Conservation (phyloP, 2,329 filamentous ascomycete species). For the Ramularia endophylla region DNA sequence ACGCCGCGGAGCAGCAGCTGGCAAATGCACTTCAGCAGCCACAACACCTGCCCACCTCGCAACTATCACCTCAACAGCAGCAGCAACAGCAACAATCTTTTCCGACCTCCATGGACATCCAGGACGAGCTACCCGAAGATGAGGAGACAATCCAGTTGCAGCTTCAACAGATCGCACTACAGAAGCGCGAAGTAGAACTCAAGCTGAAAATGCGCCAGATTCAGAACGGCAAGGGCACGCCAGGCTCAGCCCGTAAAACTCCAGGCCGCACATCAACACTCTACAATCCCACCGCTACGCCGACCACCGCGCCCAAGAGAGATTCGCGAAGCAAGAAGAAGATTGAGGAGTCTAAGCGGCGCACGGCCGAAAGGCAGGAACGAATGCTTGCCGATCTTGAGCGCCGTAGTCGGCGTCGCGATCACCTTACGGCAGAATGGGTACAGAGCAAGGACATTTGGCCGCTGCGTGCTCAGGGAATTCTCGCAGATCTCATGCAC, state of each 20-base stretch:
- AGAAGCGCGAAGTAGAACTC: conserved; percentile 33
- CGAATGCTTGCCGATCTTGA: conserved; percentile 33
- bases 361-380: conserved; percentile 33
- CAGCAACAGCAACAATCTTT: conserved; percentile 16
- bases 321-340: conserved; percentile 35
- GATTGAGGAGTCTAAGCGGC: conserved; percentile 32
- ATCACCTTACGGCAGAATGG: conserved; percentile 34
- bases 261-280: conserved; percentile 16
- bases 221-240: conserved; percentile 24
- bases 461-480: conserved; percentile 30
- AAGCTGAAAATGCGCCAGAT: conserved; percentile 32
- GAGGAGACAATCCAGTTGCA: conserved; percentile 33
- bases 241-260: conserved; percentile 11
- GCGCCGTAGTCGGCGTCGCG: conserved; percentile 30
- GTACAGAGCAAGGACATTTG: conserved; percentile 34
- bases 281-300: conserved; percentile 21
- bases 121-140: conserved; percentile 27
- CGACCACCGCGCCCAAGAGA: conserved; percentile 26
- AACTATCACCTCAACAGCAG: conserved; percentile 11
- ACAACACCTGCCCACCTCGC: conserved; percentile 16
- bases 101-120: conserved; percentile 14
- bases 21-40: conserved; percentile 21
- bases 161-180: conserved; percentile 31
- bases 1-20: conserved; percentile 26
- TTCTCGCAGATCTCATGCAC: conserved; percentile 33